These are phyloP conservation scores for Cyberlindnera suaveolens DNA, from an alignment of 805 yeast genomes.

Conservation along the genomic window DNA sequence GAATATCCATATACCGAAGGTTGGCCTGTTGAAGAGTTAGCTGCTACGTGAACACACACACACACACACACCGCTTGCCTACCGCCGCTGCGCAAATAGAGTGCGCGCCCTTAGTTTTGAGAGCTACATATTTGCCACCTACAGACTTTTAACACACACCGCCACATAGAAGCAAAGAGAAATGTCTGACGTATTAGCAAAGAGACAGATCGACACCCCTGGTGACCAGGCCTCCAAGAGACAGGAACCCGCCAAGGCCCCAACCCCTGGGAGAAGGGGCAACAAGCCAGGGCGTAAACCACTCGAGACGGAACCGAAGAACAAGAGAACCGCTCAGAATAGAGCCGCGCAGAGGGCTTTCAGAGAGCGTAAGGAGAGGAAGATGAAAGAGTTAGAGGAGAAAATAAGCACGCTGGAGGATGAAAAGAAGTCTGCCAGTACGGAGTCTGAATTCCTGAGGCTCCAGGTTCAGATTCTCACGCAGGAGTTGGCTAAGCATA, in stretches of 20 bases:
- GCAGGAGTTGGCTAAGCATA: constrained; percentile 59
- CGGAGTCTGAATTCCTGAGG: constrained; percentile 69
- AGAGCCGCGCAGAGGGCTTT: constrained; percentile 98
- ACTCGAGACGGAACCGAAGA: constrained; percentile 69
- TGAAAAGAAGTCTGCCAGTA: constrained; percentile 57
- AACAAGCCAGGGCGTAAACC: constrained; percentile 80
- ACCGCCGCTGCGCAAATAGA: no score
- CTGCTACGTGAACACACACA: no score
- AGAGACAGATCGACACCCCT: constrained; percentile 10
- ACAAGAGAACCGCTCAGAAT: constrained; percentile 92
- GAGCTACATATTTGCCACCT: no score
- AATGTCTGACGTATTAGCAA: constrained; percentile 8
- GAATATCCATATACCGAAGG: no score
- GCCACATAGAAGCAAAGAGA: not conserved
- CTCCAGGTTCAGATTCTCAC: constrained; percentile 72
- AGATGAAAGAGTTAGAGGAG: constrained; percentile 78
- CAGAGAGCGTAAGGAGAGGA: constrained; percentile 86
- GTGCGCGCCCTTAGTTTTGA: no score
- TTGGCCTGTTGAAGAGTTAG: no score
- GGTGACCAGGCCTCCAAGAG: constrained; percentile 14
- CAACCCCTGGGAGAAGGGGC: constrained; percentile 17
- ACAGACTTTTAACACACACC: no score
- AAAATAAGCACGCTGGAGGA: constrained; percentile 69
- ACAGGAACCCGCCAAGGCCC: constrained; percentile 13
- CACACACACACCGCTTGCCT: no score